A percentile compares a stretch with the other conserved stretches of the same genome.
Conservation (phyloP, 352 stramenopile species). For the Hyaloperonospora brassicae region DNA sequence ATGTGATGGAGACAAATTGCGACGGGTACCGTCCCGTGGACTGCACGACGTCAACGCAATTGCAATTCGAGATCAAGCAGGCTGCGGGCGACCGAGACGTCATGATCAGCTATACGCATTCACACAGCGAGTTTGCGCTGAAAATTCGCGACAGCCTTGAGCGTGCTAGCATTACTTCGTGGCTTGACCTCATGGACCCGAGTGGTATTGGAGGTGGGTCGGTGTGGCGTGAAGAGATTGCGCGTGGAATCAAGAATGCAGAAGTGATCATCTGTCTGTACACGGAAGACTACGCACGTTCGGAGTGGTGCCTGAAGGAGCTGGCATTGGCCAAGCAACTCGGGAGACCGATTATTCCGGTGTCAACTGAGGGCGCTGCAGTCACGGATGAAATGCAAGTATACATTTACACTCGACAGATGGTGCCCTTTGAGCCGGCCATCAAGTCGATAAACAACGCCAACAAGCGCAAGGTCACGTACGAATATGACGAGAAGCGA, state of each 20-base stretch:
- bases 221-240: conserved; percentile 79
- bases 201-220: conserved; percentile 70
- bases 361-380: conserved; percentile 46
- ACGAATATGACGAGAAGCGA: conserved; percentile 54
- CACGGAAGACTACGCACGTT: conserved; percentile 62
- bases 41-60: conserved; percentile 66
- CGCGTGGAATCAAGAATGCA: conserved; percentile 65
- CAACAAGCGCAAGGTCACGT: conserved; percentile 53
- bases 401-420: conserved; percentile 80
- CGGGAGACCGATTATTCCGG: conserved; percentile 56
- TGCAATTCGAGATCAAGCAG: conserved; percentile 74
- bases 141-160: conserved; percentile 67
- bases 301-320: conserved; percentile 77
- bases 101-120: conserved; percentile 86
- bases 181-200: conserved; percentile 76
- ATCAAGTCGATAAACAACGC: conserved; percentile 50
- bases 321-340: conserved; percentile 65
- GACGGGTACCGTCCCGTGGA: conserved; percentile 63
- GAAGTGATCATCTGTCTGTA: conserved; percentile 63
- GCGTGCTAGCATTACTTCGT: conserved; percentile 64
- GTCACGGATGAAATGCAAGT: conserved; percentile 74
- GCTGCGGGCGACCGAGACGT: conserved; percentile 71
- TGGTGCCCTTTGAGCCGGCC: conserved; percentile 68
- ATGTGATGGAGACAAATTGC: conserved; percentile 68
- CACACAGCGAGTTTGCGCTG: conserved; percentile 60